Evolutionary conservation across 176 grass and related monocot genomes (phyloP), one percentile per base, ranked within the genome.

Genomic region (Aegilops speltoides): DNA sequence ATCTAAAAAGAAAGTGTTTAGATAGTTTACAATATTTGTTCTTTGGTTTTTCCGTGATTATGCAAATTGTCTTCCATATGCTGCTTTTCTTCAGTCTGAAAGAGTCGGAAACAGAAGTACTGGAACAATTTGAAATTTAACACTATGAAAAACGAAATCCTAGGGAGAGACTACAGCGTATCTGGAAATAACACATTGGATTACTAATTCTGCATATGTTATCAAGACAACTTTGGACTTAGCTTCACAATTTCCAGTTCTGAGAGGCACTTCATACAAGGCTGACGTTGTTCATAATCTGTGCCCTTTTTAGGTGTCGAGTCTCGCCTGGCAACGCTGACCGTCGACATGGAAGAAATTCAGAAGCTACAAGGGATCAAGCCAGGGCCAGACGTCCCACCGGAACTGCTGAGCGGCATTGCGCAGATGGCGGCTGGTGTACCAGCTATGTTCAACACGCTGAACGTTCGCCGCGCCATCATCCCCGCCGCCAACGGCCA

Each of bases 401-500:
- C 64, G 15, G 29, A 78, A 10, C 14, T 89, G 60, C 40, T 87
- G 84, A 88, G 75, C 81, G 85, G 88, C 31, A 10, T 92, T 19
- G 86, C 82, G 2, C 94, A 93, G 88, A 92, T 98, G 62, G 94
- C 86, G 2, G 64, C 92, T 2, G 94, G 92, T 7, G 12, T 96
- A 32, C 91, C 91, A 0, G 76, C 89, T 26, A 77, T 98, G 33
- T 98, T 98, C 56, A 98, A 98, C 90, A 93, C 94, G 20, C 32
- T 98, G 36, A 96, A 98, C 50, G 50, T 96, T 25, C 97, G 94
- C 3, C 86, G 97, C 32, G 92, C 94, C 61, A 93, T 96, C 67
- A 84, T 98, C 84, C 97, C 97, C 15, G 97, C 94, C 23, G 97
- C 94, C 37, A 98, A 98, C 7, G 92, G 97, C 13, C 97, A 98